phyloP scores from a whole-genome alignment of 2,329 filamentous ascomycete genomes.

The Microcyclosporella mali region DNA sequence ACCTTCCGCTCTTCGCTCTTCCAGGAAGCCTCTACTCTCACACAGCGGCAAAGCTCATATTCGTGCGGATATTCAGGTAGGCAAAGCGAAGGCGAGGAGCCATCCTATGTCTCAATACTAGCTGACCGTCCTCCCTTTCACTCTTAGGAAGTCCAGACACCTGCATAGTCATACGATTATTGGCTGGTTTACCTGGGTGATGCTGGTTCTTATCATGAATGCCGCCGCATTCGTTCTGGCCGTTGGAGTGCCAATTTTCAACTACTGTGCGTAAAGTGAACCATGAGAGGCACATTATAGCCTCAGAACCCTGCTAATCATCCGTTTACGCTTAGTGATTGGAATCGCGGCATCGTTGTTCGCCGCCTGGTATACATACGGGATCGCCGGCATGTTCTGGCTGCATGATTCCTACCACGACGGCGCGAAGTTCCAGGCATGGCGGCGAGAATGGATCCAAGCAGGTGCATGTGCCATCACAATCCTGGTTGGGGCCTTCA shows the following conservation, averaged over 20 bases:
- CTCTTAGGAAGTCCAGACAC: conserved; percentile 40
- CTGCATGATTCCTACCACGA: conserved; percentile 45
- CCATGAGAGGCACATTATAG: no score
- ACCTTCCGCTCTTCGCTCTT: no score
- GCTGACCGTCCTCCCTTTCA: no score
- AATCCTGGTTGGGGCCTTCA: conserved; percentile 43
- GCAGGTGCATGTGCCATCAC: conserved; percentile 38
- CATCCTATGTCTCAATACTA: no score
- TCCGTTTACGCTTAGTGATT: no score
- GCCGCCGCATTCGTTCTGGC: conserved; percentile 40
- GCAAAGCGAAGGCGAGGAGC: no score
- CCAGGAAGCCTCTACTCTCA: conserved; percentile 47
- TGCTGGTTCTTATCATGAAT: conserved; percentile 44
- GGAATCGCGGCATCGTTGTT: conserved; percentile 48
- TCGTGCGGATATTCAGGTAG: conserved; percentile 47
- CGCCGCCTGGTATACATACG: conserved; percentile 51
- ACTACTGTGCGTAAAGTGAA: no score
- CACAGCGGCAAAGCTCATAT: conserved; percentile 48
- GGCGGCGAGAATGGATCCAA: conserved; percentile 28
- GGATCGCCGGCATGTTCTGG: conserved; percentile 44
- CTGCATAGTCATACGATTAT: conserved; percentile 43
- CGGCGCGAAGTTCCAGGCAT: conserved; percentile 30
- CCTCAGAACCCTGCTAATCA: no score
- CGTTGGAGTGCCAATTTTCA: conserved; percentile 50
- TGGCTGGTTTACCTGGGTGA: conserved; percentile 45